Base-by-base conservation (phyloP, 495 filamentous ascomycete genomes). In the Hypoxylon lienhwacheense region DNA sequence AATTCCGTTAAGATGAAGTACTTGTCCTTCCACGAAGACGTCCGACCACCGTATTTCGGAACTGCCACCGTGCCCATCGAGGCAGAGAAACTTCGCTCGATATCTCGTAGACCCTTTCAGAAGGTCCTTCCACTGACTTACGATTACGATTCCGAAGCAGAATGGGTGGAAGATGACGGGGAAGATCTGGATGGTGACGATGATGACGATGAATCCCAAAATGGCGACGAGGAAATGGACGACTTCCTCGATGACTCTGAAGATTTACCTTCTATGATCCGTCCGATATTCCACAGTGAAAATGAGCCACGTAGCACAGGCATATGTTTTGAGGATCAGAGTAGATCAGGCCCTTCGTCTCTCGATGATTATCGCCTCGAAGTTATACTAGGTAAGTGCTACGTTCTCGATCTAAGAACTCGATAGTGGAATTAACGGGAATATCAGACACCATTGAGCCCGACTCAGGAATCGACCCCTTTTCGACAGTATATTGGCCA, bases 141-240 rank as follows among this genome's bases (percentile, higher is more conserved):
- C 67, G 91, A 93, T 54, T 96, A 97, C 61, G 93, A 97, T 63
- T 97, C 91, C 0, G 93, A 99, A 66, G 91, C 87, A 0, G 95
- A 97, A 70, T 98, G 93, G 90, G 86, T 90, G 55, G 87, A 88
- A 42, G 89, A 93, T 63, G 89, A 85, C 40, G 79, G 76, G 3
- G 88, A 91, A 59, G 85, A 91, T 33, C 68, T 89, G 4, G 81
- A 82, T 47, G 87, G 84, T 0, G 86, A 91, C 45, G 87, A 88
- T 15, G 90, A 95, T 33, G 92, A 96, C 5, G 87, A 90, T 17
- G 80, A 85, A 34, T 81, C 81, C 15, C 57, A 68, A 0, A 85
- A 83, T 3, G 79, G 74, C 16, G 81, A 80, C 3, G 84, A 86
- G 35, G 86, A 86, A 33, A 79, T 88, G 78, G 83, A 85, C 5